These are phyloP conservation scores for Fusarium paranaense DNA, from an alignment of 2,329 filamentous ascomycete species.

Conservation along the genomic window DNA sequence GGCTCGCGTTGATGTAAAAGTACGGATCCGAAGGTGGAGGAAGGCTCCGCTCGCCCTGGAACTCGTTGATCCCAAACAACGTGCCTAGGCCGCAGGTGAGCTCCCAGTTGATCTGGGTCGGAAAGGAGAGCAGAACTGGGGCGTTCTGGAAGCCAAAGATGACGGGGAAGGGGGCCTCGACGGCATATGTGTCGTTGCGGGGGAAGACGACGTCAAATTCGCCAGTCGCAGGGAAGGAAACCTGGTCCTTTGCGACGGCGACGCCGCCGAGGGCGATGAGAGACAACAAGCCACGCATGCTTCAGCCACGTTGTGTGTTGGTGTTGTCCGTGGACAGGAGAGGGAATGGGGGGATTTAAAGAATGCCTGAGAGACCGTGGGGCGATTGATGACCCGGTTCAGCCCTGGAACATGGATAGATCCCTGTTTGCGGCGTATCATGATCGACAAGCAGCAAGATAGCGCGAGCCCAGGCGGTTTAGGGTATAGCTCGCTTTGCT, in stretches of 20 bases:
- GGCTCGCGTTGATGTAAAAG: slow-evolving; percentile 27
- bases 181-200: slow-evolving; percentile 25
- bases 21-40: slow-evolving; percentile 9
- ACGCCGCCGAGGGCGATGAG: slow-evolving; percentile 1
- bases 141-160: slow-evolving; percentile 32
- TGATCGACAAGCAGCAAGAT: slow-evolving; percentile 1
- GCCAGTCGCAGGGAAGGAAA: slow-evolving; percentile 23
- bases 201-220: slow-evolving; percentile 31
- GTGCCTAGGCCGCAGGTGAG: slow-evolving; percentile 15
- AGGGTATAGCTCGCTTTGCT: slow-evolving; percentile 4
- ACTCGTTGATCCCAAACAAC: slow-evolving; percentile 13
- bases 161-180: slow-evolving; percentile 24
- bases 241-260: slow-evolving; percentile 3
- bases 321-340: neutral
- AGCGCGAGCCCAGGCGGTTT: slow-evolving; percentile 7
- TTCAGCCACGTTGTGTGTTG: neutral
- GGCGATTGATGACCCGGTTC: slow-evolving; percentile 10
- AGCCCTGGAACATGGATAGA: slow-evolving; percentile 22
- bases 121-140: slow-evolving; percentile 21
- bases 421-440: neutral
- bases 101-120: slow-evolving; percentile 19
- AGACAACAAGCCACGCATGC: neutral
- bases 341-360: neutral
- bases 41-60: slow-evolving; percentile 12
- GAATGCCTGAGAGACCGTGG: neutral